Evolutionary conservation across 2,329 filamentous ascomycete genomes (phyloP).

Genomic region (Calonectria crousiana): DNA sequence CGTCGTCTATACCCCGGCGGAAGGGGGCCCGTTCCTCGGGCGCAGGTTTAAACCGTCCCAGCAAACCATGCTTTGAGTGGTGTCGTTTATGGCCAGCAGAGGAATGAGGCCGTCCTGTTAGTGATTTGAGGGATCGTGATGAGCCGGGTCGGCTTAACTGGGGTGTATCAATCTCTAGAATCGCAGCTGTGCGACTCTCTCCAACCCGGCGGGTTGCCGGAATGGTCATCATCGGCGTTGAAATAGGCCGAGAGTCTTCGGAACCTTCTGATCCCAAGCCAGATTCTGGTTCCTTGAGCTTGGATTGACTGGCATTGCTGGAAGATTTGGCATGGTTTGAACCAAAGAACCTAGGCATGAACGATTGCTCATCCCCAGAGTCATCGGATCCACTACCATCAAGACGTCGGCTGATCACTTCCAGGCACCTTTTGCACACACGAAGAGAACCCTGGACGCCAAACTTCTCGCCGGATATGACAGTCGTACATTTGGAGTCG

Average conservation of each 20-base stretch:
- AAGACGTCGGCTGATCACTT: slow-evolving; percentile 89
- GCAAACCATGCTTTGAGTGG: slow-evolving; percentile 87
- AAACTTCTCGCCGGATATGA: slow-evolving; percentile 89
- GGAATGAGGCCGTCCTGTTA: slow-evolving; percentile 80
- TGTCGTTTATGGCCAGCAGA: slow-evolving; percentile 82
- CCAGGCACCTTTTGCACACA: slow-evolving; percentile 93
- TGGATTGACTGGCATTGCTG: slow-evolving; percentile 45
- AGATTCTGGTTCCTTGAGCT: slow-evolving; percentile 54
- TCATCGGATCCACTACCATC: slow-evolving; percentile 90
- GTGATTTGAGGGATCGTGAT: slow-evolving; percentile 86
- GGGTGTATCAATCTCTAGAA: slow-evolving; percentile 90
- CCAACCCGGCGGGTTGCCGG: slow-evolving; percentile 74
- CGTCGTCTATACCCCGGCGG: slow-evolving; percentile 77
- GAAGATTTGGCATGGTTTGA: slow-evolving; percentile 62
- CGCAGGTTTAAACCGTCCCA: slow-evolving; percentile 78
- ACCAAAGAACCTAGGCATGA: slow-evolving; percentile 74
- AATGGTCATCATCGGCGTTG: slow-evolving; percentile 79
- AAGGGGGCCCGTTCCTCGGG: slow-evolving; percentile 90
- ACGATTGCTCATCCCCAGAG: slow-evolving; percentile 82
- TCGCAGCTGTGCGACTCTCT: slow-evolving; percentile 85
- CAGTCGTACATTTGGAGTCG: slow-evolving; percentile 92
- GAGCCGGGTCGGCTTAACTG: slow-evolving; percentile 92
- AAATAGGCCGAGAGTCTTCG: slow-evolving; percentile 66
- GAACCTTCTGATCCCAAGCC: slow-evolving; percentile 55
- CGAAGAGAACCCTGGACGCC: slow-evolving; percentile 86